These are phyloP conservation scores for Hypoxylon sp. DNA, from an alignment of 2,329 filamentous ascomycete genomes.

Conservation along the genomic window DNA sequence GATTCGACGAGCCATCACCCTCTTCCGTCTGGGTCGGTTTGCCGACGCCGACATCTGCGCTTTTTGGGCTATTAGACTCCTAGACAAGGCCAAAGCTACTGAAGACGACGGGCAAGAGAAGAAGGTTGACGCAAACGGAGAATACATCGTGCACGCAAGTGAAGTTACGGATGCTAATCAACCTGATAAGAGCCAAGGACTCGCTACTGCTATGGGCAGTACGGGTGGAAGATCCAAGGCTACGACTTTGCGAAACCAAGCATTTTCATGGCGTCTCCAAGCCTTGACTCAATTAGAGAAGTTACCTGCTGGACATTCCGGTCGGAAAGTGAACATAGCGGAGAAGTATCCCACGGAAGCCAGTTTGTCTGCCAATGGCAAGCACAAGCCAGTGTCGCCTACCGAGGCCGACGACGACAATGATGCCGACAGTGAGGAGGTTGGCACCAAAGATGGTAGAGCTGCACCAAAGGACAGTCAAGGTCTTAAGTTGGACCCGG, in stretches of 20 bases:
- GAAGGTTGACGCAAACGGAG: slow-evolving; percentile 60
- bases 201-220: slow-evolving; percentile 43
- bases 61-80: slow-evolving; percentile 64
- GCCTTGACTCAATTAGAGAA: slow-evolving; percentile 61
- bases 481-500: not conserved
- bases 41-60: slow-evolving; percentile 83
- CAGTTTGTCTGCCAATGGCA: slow-evolving; percentile 42
- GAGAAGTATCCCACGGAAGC: slow-evolving; percentile 52
- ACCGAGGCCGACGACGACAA: not conserved
- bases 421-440: slow-evolving; percentile 1
- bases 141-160: slow-evolving; percentile 59
- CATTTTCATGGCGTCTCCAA: slow-evolving; percentile 62
- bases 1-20: slow-evolving; percentile 80
- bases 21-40: slow-evolving; percentile 77
- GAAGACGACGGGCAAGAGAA: slow-evolving; percentile 56
- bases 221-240: slow-evolving; percentile 43
- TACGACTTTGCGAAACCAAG: slow-evolving; percentile 54
- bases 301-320: slow-evolving; percentile 60
- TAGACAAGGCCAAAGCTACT: slow-evolving; percentile 55
- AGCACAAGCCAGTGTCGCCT: slow-evolving; percentile 15
- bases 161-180: slow-evolving; percentile 50
- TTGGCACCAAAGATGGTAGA: no score
- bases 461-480: not conserved
- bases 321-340: slow-evolving; percentile 60
- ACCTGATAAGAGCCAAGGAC: slow-evolving; percentile 36